These are phyloP conservation scores for Blastosporella zonata DNA, from an alignment of 1,284 basidiomycete species.

Conservation along the genomic window DNA sequence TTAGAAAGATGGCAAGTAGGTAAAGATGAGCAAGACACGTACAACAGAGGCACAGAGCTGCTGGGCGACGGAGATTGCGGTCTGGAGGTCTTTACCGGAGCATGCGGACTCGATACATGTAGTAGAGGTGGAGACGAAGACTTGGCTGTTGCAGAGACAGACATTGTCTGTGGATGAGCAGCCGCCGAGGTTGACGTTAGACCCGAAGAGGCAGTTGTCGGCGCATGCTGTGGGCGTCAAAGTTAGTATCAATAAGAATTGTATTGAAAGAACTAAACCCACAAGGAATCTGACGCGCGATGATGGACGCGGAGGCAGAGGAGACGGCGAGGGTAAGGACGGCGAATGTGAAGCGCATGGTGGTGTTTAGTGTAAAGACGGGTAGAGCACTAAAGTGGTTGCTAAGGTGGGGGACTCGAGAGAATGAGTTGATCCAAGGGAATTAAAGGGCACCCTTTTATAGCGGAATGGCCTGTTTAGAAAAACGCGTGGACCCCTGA, in stretches of 20 bases:
- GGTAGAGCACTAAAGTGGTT: constrained; percentile 3
- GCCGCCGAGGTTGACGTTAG: constrained; percentile 35
- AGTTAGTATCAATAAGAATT: background rate
- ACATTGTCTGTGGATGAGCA: constrained; percentile 43
- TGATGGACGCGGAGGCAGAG: constrained; percentile 36
- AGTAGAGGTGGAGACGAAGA: constrained; percentile 46
- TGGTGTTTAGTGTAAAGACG: constrained; percentile 22
- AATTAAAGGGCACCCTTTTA: constrained; percentile 7
- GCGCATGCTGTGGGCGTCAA: constrained; percentile 44
- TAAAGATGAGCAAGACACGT: constrained; percentile 21
- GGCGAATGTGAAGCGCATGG: constrained; percentile 55
- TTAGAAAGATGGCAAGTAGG: background rate
- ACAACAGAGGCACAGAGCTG: constrained; percentile 50
- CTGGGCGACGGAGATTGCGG: constrained; percentile 42
- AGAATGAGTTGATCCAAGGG: constrained; percentile 23
- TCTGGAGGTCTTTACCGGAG: constrained; percentile 42
- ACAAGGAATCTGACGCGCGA: constrained; percentile 39
- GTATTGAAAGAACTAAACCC: constrained; percentile 13
- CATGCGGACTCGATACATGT: constrained; percentile 46
- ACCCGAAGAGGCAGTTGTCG: constrained; percentile 36
- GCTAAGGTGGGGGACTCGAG: constrained; percentile 23
- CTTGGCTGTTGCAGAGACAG: constrained; percentile 49
- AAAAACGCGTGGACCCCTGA: constrained; percentile 1
- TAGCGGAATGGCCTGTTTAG: constrained; percentile 4
- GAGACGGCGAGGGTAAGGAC: constrained; percentile 38